A percentile compares a stretch with the other conserved stretches of the same genome.
phyloP scores from a whole-genome alignment of 164 flowering plant species.

The Cinnamomum chago region DNA sequence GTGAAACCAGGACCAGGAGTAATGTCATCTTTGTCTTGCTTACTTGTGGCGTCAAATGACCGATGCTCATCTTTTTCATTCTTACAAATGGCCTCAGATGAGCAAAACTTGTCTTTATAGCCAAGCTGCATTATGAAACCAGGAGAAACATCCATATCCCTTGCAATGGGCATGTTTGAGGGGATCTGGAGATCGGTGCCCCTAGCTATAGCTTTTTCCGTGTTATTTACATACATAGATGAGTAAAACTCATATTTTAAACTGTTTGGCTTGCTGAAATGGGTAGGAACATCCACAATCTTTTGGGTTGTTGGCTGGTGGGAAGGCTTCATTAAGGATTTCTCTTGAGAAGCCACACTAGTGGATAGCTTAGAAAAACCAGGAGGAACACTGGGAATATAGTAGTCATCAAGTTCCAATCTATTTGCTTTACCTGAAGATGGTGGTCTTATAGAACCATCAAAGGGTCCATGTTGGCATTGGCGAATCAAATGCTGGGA shows the following conservation, averaged over 20 bases:
- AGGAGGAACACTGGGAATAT: background rate
- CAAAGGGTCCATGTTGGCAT: no score
- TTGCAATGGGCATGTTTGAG: background rate
- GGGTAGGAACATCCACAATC: background rate
- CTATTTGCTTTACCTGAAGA: no score
- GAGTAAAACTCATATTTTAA: background rate
- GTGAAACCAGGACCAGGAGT: background rate
- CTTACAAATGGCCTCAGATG: background rate
- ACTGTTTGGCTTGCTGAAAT: background rate
- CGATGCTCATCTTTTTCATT: background rate
- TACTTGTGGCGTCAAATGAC: background rate
- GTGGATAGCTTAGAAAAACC: background rate
- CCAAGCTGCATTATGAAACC: conserved; percentile 2
- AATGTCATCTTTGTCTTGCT: background rate
- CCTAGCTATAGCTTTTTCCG: background rate
- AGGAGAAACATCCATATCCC: conserved; percentile 6
- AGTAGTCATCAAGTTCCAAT: no score
- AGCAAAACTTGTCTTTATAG: background rate
- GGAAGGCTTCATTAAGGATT: background rate
- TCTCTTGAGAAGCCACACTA: background rate
- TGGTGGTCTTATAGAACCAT: no score
- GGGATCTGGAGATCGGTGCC: background rate
- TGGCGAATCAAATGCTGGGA: no score
- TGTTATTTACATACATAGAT: background rate
- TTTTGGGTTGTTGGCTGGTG: background rate